Evolutionary conservation across 768 basidiomycete genomes (phyloP), one percentile per base, ranked within the genome.

Genomic region (Lyophyllum atratum): DNA sequence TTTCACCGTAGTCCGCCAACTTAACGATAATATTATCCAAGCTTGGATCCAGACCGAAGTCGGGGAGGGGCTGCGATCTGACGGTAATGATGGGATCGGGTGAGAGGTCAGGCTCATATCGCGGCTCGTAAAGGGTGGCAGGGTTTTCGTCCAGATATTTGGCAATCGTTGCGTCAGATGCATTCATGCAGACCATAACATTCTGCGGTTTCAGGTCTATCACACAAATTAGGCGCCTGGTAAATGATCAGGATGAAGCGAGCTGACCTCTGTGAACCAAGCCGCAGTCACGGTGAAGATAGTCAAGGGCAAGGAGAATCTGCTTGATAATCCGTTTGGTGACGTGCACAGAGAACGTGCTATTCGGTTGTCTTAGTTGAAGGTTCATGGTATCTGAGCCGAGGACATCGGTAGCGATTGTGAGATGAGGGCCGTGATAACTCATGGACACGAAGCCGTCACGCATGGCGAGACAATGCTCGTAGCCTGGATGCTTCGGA

Each of bases 271-370:
- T 59, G 58, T 70, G 65, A 42, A 67, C 52, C 21, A 64, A 34
- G 1, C 55, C 45, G 33, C 64, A 67, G 28, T 64, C 50, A n/a
- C 54, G 50, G 53, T 72, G 70, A 43, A 71, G 63, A 53, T 68
- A 72, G 44, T 67, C 63, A 7, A 68, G 57, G 7, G 68, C 67
- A 19, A 70, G 63, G 29, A 72, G 61, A 8, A 59, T 29, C 52
- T 72, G 72, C 43, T 65, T 68, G 29, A 65, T 56, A 28, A 72
- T 62, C 26, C 52, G 33, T 33, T 60, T 63, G 14, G 28, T 53
- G 45, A 51, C 66, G 61, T 10, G 49, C 33, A 52, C 46, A 4
- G 53, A 19, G 17, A 56, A 62, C 29, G n/a, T 49, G 31, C 19
- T 15, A 17, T 25, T n/a, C 26, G 28, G 37, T n/a, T 49, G 40